Base-by-base conservation (phyloP, 805 yeast species). In the Ogataea allantospora region DNA sequence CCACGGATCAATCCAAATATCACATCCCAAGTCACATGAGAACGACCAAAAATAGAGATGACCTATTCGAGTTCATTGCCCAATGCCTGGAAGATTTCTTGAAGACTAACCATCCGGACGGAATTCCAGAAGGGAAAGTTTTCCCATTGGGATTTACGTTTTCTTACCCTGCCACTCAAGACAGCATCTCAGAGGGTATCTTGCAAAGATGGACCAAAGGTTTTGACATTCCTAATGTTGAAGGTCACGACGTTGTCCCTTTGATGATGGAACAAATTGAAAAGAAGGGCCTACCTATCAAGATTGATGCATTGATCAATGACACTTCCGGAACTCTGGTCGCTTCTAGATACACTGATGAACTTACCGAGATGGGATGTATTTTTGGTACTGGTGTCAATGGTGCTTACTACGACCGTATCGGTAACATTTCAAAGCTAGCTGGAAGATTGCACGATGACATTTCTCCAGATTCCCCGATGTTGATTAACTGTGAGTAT, bases 171-270 rank as follows among this genome's bases (percentile, higher is more conserved):
- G 84, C 85, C 34, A 68, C 83, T 23, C 99, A 93, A 68, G 62
- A 69, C 48, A 82, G 81, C 48, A 88, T 93, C 60, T 81, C 86
- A 68, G 73, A 78, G 49, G 99, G 99, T 65, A 63, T 86, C 43
- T 75, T 91, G 62, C 96, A 89, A 73, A 79, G 95, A 65, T 93
- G 99, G 99, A 93, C 99, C 47, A 93, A 93, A 71, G 99, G 99
- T 49, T 93, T 86, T 67, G 96, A 93, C 65, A 88, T 93, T 53
- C 87, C 81, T 38, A 86, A 85, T 46, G 97, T 93, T 39, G 99
- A 93, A 70, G 97, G 97, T 48, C 75, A 85, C 40, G 96, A 93
- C 59, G 97, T 91, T 42, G 96, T 85, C 37, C 95, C 95, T 46
- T 70, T 91, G 82, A 75, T 93, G 55, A 93, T 83, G 71, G 73